Evolutionary conservation across 2,329 filamentous ascomycete species (phyloP).

Genomic region (Pseudogymnoascus sp.): DNA sequence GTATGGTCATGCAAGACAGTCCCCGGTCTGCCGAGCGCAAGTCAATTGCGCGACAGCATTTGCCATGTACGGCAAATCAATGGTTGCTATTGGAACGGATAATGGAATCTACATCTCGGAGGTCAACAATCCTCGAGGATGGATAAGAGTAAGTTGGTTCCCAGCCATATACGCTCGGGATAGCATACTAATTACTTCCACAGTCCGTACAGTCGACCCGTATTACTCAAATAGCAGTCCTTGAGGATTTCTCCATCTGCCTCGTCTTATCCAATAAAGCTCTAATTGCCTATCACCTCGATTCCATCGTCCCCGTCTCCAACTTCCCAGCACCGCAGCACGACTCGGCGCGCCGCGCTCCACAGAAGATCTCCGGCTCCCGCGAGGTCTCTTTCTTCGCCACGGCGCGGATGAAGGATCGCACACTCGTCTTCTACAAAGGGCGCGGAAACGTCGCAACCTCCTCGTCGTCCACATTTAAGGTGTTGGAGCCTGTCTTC

Average conservation of each 20-base stretch:
- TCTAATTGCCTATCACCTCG: slow-evolving; percentile 87
- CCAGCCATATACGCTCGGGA: background rate
- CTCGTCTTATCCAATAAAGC: slow-evolving; percentile 86
- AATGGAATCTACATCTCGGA: slow-evolving; percentile 89
- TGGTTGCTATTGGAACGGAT: slow-evolving; percentile 92
- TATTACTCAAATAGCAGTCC: slow-evolving; percentile 86
- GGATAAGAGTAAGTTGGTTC: slow-evolving; percentile 64
- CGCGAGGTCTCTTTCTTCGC: slow-evolving; percentile 97
- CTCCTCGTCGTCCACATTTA: slow-evolving; percentile 64
- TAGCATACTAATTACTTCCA: slow-evolving; percentile 15
- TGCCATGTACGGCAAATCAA: slow-evolving; percentile 69
- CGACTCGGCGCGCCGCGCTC: slow-evolving; percentile 75
- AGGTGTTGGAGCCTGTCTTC: slow-evolving; percentile 89
- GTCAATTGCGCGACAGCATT: slow-evolving; percentile 95
- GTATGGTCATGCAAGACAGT: slow-evolving; percentile 63
- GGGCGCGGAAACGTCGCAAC: slow-evolving; percentile 80
- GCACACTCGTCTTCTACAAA: slow-evolving; percentile 92
- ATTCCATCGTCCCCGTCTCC: slow-evolving; percentile 63
- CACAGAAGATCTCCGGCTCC: slow-evolving; percentile 76
- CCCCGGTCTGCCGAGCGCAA: slow-evolving; percentile 71
- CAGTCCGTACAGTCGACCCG: slow-evolving; percentile 64
- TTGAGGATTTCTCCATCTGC: slow-evolving; percentile 93
- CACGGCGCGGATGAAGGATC: slow-evolving; percentile 93
- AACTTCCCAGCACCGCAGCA: slow-evolving; percentile 53
- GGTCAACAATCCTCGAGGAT: slow-evolving; percentile 80